phyloP scores from a whole-genome alignment of 768 basidiomycete species.

The Termitomyces sp. region DNA sequence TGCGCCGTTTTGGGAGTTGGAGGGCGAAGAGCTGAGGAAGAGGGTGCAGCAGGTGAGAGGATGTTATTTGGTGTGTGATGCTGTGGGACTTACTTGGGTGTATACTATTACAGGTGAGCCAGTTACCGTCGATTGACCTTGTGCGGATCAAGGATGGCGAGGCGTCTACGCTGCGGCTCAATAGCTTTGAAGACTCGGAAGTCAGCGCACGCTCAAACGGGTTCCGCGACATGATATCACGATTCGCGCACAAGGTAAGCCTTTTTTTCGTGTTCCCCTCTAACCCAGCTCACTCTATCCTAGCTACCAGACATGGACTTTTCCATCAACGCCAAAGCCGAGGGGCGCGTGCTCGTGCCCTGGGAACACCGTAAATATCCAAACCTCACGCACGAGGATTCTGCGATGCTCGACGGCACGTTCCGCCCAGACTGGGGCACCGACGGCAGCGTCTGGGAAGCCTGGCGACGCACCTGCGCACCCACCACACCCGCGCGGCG shows the following conservation, averaged over 20 bases:
- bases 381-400: slow-evolving; percentile 60
- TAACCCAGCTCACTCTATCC: slow-evolving; percentile 3
- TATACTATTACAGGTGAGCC: slow-evolving; percentile 77
- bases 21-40: slow-evolving; percentile 68
- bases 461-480: slow-evolving; percentile 88
- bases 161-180: slow-evolving; percentile 56
- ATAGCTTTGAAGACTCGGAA: slow-evolving; percentile 61
- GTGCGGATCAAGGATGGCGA: slow-evolving; percentile 75
- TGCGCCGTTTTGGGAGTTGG: slow-evolving; percentile 83
- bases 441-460: slow-evolving; percentile 89
- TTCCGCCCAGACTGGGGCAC: slow-evolving; percentile 86
- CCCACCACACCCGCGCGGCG: slow-evolving; percentile 78
- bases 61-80: too few species aligned
- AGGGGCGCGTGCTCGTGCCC: slow-evolving; percentile 89
- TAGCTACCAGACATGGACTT: slow-evolving; percentile 95
- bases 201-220: slow-evolving; percentile 77
- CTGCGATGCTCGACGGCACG: slow-evolving; percentile 54
- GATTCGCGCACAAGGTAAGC: slow-evolving; percentile 62
- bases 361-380: slow-evolving; percentile 83
- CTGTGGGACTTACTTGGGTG: too few species aligned
- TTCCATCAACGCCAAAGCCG: slow-evolving; percentile 89
- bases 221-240: slow-evolving; percentile 72
- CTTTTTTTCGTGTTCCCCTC: too few species aligned
- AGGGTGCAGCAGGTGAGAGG: slow-evolving; percentile 60
- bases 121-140: slow-evolving; percentile 81